Evolutionary conservation across 441 rosid genomes (phyloP).

Genomic region (Populus hybrid): DNA sequence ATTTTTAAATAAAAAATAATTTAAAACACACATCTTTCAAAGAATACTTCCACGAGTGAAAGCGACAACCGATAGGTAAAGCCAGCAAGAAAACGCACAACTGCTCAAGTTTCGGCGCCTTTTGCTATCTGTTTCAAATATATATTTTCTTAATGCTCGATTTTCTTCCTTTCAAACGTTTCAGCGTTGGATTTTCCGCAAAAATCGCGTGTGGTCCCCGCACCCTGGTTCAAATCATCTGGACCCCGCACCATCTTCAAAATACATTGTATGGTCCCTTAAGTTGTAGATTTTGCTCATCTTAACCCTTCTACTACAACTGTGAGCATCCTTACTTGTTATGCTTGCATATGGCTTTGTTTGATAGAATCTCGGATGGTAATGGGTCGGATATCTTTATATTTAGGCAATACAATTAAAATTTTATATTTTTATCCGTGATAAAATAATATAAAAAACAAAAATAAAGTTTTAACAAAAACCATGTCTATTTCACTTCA

Average conservation of each 20-base stretch:
- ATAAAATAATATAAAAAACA: too few relatives aligned
- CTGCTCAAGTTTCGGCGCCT: conserved; percentile 8
- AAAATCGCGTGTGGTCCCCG: conserved; percentile 7
- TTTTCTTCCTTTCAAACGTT: not conserved
- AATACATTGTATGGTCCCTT: too few relatives aligned
- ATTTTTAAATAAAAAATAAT: too few relatives aligned
- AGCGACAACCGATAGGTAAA: conserved; percentile 9
- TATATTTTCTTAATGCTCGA: not conserved
- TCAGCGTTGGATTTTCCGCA: conserved; percentile 29
- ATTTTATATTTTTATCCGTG: too few relatives aligned
- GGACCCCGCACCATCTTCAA: conserved; percentile 11
- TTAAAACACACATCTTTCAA: too few relatives aligned
- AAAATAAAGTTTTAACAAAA: too few relatives aligned
- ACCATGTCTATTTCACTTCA: too few relatives aligned
- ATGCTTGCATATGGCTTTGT: not conserved
- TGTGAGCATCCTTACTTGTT: not conserved
- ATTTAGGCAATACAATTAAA: not conserved
- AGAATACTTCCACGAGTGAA: conserved; percentile 8
- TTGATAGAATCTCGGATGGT: not conserved
- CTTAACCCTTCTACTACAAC: not conserved
- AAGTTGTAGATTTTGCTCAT: too few relatives aligned
- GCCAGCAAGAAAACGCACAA: conserved; percentile 1
- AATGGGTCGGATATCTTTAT: not conserved
- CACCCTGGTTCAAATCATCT: not conserved
- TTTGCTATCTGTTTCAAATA: not conserved